Evolutionary conservation across 2,329 filamentous ascomycete species (phyloP).

Genomic region (Aspergillus unguis): DNA sequence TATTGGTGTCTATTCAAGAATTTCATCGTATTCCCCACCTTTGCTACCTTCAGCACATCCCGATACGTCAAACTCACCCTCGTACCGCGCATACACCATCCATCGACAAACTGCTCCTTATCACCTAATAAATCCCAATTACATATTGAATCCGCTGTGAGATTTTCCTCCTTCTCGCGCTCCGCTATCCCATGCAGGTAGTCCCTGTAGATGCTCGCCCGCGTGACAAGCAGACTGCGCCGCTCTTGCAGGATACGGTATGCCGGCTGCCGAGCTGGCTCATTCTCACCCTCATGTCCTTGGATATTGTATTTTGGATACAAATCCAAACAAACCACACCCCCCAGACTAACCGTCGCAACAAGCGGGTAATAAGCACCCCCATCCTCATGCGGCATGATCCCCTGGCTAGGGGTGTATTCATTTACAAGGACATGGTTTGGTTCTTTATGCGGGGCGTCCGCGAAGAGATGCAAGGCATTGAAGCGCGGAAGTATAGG

Average conservation of each 20-base stretch:
- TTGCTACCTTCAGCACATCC: constrained; percentile 80
- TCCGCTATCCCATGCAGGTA: constrained; percentile 60
- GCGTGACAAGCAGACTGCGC: constrained; percentile 64
- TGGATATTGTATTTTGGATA: constrained; percentile 52
- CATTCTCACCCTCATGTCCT: constrained; percentile 7
- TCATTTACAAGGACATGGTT: constrained; percentile 96
- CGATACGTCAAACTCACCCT: constrained; percentile 66
- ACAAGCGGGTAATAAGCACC: constrained; percentile 82
- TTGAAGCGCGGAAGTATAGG: constrained; percentile 59
- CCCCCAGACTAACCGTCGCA: constrained; percentile 83
- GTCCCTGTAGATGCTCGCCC: constrained; percentile 52
- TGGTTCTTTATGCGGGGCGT: constrained; percentile 69
- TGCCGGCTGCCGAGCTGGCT: constrained; percentile 24
- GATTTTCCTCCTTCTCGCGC: constrained; percentile 58
- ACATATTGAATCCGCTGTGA: constrained; percentile 52
- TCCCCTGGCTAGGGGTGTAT: constrained; percentile 83
- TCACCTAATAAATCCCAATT: constrained; percentile 58
- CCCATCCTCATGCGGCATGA: constrained; percentile 96
- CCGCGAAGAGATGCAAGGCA: constrained; percentile 50
- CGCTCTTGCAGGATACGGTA: constrained; percentile 76
- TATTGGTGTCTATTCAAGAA: constrained; percentile 38
- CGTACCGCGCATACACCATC: constrained; percentile 48
- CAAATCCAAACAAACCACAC: constrained; percentile 73
- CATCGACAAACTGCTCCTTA: constrained; percentile 32
- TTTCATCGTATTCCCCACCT: constrained; percentile 65